Evolutionary conservation across 2,329 filamentous ascomycete species (phyloP).

Genomic region (Pseudogymnoascus sp.): DNA sequence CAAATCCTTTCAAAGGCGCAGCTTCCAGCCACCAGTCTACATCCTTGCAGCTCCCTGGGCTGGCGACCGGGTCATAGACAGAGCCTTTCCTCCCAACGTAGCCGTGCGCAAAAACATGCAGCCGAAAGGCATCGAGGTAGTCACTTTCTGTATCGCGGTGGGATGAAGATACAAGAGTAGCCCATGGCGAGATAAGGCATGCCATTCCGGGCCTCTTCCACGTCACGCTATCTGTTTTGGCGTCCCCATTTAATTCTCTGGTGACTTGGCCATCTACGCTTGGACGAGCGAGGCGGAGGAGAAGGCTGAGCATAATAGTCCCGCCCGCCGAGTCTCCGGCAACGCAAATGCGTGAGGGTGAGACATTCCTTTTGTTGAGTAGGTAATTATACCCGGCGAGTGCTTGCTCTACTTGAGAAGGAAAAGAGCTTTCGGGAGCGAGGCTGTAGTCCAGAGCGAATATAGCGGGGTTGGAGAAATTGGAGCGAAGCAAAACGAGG

Average conservation of each 20-base stretch:
- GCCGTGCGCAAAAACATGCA: slow-evolving; percentile 62
- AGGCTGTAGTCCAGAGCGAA: slow-evolving; percentile 76
- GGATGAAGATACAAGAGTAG: slow-evolving; percentile 58
- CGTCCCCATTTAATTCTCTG: slow-evolving; percentile 15
- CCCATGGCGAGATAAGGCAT: slow-evolving; percentile 73
- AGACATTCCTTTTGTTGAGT: slow-evolving; percentile 44
- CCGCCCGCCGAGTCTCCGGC: slow-evolving; percentile 75
- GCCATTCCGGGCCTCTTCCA: slow-evolving; percentile 46
- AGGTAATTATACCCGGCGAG: slow-evolving; percentile 64
- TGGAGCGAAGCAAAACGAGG: slow-evolving; percentile 56
- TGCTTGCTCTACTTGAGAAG: slow-evolving; percentile 63
- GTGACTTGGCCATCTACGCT: neutral
- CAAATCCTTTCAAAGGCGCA: slow-evolving; percentile 57
- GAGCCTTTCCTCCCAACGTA: slow-evolving; percentile 51
- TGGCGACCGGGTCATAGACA: slow-evolving; percentile 49
- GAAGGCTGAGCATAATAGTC: slow-evolving; percentile 62
- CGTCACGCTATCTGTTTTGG: slow-evolving; percentile 14
- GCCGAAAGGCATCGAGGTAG: slow-evolving; percentile 58
- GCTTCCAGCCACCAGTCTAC: slow-evolving; percentile 57
- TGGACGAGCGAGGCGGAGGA: slow-evolving; percentile 51
- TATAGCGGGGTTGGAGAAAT: slow-evolving; percentile 67
- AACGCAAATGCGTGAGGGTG: slow-evolving; percentile 58
- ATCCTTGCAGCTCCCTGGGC: slow-evolving; percentile 64
- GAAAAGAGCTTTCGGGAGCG: slow-evolving; percentile 65
- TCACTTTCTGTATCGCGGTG: slow-evolving; percentile 65